Conservation (phyloP, 179 eudicot genomes). For the Beta macrorhiza region DNA sequence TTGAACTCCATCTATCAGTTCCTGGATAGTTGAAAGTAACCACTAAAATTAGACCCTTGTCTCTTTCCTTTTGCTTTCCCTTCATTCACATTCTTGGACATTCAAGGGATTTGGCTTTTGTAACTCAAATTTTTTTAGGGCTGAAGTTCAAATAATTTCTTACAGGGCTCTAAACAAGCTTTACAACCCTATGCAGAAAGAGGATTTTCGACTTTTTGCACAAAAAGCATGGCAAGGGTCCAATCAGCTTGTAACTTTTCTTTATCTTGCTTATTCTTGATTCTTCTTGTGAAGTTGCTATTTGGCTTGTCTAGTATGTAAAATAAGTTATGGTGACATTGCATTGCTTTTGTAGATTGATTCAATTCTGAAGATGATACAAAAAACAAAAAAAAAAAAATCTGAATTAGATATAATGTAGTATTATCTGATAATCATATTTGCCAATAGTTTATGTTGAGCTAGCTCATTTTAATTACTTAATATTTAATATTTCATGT, state of each 20-base stretch:
- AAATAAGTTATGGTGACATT: background rate
- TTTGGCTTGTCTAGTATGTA: too few relatives aligned
- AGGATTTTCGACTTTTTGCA: constrained; percentile 7
- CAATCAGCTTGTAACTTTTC: constrained; percentile 20
- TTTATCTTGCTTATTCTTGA: background rate
- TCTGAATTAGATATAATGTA: background rate
- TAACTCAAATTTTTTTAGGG: background rate
- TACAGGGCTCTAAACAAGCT: constrained; percentile 28
- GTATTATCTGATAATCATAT: background rate
- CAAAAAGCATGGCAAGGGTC: constrained; percentile 22
- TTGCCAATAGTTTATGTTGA: background rate
- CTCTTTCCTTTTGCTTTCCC: background rate
- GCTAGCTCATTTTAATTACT: background rate
- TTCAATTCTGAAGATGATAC: background rate
- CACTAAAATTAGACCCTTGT: background rate
- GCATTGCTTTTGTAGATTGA: background rate
- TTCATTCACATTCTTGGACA: too few relatives aligned
- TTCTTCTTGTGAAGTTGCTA: background rate
- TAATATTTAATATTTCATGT: background rate
- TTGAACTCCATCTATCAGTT: background rate
- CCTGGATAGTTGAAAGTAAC: background rate
- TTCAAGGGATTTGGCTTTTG: background rate
- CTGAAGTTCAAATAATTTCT: constrained; percentile 1
- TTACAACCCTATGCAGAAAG: constrained; percentile 9
- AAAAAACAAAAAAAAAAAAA: background rate